Evolutionary conservation across 192 early-diverging fungal genomes (phyloP).

Genomic region (Gonapodya prolifera): DNA sequence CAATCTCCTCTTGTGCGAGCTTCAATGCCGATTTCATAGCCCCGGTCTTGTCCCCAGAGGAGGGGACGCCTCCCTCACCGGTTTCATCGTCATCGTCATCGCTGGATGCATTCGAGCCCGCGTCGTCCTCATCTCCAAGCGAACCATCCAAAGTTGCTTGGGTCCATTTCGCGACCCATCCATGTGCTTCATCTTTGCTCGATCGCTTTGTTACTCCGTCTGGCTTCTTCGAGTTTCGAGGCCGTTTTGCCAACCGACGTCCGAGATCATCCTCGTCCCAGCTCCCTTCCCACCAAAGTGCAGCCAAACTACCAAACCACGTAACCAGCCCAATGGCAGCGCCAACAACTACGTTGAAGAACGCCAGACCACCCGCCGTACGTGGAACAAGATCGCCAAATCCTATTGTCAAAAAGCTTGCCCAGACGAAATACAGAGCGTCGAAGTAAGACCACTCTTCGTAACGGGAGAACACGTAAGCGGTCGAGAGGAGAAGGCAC

Average conservation of each 20-base stretch:
- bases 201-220: not conserved
- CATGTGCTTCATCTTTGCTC: not conserved
- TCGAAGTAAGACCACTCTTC: not conserved
- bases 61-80: not conserved
- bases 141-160: not conserved
- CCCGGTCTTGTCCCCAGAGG: no score
- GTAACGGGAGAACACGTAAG: not conserved
- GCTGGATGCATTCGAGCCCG: not conserved
- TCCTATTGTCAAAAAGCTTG: not conserved
- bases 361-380: not conserved
- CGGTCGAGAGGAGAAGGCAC: not conserved
- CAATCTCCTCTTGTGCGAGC: no score
- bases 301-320: not conserved
- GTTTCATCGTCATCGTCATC: not conserved
- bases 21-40: no score
- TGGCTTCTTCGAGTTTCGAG: not conserved
- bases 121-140: not conserved
- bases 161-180: not conserved
- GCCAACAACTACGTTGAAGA: slow-evolving; percentile 1
- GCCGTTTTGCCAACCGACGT: not conserved
- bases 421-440: not conserved
- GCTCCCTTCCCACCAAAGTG: not conserved
- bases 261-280: not conserved
- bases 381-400: not conserved
- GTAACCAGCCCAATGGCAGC: not conserved